Evolutionary conservation across 805 yeast genomes (phyloP).

Genomic region (Candida adriatica): DNA sequence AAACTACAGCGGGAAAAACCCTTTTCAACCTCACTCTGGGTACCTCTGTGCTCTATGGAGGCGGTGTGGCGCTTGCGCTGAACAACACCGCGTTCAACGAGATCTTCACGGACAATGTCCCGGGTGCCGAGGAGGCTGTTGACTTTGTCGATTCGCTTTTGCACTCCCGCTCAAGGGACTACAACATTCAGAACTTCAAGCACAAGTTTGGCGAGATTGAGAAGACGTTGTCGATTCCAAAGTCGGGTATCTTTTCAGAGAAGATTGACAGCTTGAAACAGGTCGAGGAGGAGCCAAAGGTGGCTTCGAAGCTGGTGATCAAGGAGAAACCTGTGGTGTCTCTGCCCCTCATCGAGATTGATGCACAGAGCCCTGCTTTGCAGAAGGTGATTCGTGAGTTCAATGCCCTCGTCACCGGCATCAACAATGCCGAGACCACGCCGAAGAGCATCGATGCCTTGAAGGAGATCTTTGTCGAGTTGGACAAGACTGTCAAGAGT

Average conservation of each 20-base stretch:
- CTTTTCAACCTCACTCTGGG: slow-evolving; percentile 26
- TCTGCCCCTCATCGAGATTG: slow-evolving; percentile 24
- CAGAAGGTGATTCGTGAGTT: slow-evolving; percentile 21
- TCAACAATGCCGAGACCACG: slow-evolving; percentile 19
- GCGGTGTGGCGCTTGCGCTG: slow-evolving; percentile 53
- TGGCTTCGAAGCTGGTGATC: slow-evolving; percentile 7
- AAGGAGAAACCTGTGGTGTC: slow-evolving; percentile 6
- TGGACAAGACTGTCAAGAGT: slow-evolving; percentile 18
- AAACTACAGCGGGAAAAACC: slow-evolving; percentile 27
- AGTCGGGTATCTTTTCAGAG: slow-evolving; percentile 31
- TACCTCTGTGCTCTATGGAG: slow-evolving; percentile 40
- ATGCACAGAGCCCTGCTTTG: slow-evolving; percentile 24
- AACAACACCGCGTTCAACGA: slow-evolving; percentile 56
- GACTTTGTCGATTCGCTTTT: slow-evolving; percentile 38
- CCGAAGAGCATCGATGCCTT: slow-evolving; percentile 12
- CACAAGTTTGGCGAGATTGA: slow-evolving; percentile 33
- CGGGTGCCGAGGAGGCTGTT: slow-evolving; percentile 51
- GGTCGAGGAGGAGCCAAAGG: slow-evolving; percentile 12
- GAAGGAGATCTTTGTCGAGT: slow-evolving; percentile 9
- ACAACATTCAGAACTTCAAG: slow-evolving; percentile 29
- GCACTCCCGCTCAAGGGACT: slow-evolving; percentile 17
- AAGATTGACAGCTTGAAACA: slow-evolving; percentile 24
- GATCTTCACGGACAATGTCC: slow-evolving; percentile 54
- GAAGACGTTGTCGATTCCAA: slow-evolving; percentile 32
- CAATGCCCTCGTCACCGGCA: slow-evolving; percentile 16